These are phyloP conservation scores for Hyparrhenia diplandra DNA, from an alignment of 176 grass and related monocot genomes.

Conservation along the genomic window DNA sequence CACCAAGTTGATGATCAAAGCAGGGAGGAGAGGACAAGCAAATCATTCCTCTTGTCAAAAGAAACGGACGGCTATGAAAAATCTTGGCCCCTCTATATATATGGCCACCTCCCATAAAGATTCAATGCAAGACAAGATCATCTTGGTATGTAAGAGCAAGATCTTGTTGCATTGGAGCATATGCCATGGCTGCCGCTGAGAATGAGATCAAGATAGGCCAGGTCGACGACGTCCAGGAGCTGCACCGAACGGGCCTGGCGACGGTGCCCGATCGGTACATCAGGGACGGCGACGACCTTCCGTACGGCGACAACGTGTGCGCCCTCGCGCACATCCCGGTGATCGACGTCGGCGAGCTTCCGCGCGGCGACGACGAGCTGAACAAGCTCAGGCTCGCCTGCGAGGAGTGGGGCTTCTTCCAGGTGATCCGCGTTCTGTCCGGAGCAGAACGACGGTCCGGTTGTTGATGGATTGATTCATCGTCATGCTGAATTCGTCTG, in stretches of 20 bases:
- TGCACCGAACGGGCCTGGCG: conserved; percentile 23
- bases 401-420: conserved; percentile 90
- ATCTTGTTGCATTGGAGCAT: background rate
- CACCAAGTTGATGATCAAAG: conserved; percentile 13
- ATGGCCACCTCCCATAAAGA: background rate
- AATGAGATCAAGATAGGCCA: conserved; percentile 40
- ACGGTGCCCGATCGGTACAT: conserved; percentile 66
- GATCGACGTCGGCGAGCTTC: conserved; percentile 57
- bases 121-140: background rate
- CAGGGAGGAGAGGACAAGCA: background rate
- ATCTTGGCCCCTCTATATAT: background rate
- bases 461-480: background rate
- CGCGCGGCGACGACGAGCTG: conserved; percentile 38
- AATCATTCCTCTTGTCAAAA: background rate
- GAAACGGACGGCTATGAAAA: conserved; percentile 4
- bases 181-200: background rate
- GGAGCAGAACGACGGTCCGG: background rate
- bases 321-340: conserved; percentile 42
- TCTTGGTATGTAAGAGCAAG: background rate
- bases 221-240: conserved; percentile 75
- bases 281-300: conserved; percentile 48
- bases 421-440: conserved; percentile 5
- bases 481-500: background rate
- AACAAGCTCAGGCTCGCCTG: conserved; percentile 49
- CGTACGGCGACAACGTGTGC: conserved; percentile 18